A percentile compares a stretch with the other conserved stretches of the same genome.
phyloP scores from a whole-genome alignment of 1,284 basidiomycete genomes.

The Chalciporus sp. region DNA sequence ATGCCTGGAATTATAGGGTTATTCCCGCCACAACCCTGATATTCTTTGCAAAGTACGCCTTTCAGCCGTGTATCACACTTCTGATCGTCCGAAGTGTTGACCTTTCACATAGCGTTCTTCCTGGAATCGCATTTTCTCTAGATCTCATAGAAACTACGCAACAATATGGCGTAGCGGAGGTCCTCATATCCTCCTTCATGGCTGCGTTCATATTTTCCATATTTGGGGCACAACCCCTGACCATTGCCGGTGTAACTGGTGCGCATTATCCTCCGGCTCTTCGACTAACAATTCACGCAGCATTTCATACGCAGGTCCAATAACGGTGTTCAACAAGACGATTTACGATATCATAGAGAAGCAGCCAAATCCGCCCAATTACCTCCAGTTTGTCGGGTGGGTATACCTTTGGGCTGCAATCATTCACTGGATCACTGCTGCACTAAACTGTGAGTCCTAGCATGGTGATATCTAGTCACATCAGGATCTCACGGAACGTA shows the following conservation, averaged over 20 bases:
- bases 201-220: conserved; percentile 91
- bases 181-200: conserved; percentile 80
- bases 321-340: conserved; percentile 91
- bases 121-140: conserved; percentile 90
- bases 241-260: conserved; percentile 94
- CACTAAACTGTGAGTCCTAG: conserved; percentile 81
- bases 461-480: neutral
- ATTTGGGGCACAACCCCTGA: conserved; percentile 89
- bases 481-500: conserved; percentile 35
- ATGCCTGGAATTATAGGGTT: conserved; percentile 88
- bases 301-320: conserved; percentile 59
- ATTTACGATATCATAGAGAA: conserved; percentile 78
- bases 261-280: conserved; percentile 17
- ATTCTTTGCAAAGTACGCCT: conserved; percentile 65
- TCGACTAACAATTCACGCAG: neutral
- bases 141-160: conserved; percentile 92
- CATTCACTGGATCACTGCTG: conserved; percentile 86
- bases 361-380: conserved; percentile 63
- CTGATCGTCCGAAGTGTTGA: too few species aligned
- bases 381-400: conserved; percentile 90
- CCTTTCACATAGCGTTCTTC: conserved; percentile 53
- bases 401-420: conserved; percentile 94
- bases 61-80: too few species aligned
- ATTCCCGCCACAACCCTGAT: conserved; percentile 75
- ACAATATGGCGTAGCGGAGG: conserved; percentile 86